Evolutionary conservation across 1,139 yeast species (phyloP).

Genomic region (Blastobotrys buckinghamii): DNA sequence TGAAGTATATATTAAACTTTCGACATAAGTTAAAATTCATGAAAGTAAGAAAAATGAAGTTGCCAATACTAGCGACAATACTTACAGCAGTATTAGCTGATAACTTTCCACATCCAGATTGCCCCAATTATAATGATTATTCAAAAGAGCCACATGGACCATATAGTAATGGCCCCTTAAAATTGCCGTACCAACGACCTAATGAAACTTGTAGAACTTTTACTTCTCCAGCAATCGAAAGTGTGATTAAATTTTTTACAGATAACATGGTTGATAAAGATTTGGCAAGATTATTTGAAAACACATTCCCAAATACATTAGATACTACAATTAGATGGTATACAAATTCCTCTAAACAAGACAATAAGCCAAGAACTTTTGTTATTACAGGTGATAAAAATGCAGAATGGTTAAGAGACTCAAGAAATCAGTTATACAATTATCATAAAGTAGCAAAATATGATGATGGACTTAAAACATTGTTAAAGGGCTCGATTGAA

Average conservation of each 20-base stretch:
- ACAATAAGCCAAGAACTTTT: constrained; percentile 49
- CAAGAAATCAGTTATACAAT: constrained; percentile 75
- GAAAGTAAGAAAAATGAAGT: no score
- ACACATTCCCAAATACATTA: constrained; percentile 79
- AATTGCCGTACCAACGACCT: constrained; percentile 74
- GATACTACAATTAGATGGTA: constrained; percentile 87
- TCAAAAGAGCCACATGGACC: constrained; percentile 34
- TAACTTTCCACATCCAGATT: constrained; percentile 18
- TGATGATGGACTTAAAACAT: constrained; percentile 44
- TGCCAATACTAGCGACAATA: no score
- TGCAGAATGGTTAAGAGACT: constrained; percentile 86
- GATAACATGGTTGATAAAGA: constrained; percentile 52
- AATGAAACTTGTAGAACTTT: constrained; percentile 67
- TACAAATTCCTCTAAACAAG: constrained; percentile 14
- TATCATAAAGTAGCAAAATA: constrained; percentile 54
- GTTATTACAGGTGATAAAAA: constrained; percentile 83
- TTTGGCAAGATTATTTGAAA: constrained; percentile 69
- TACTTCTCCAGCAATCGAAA: constrained; percentile 54
- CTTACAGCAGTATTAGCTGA: constrained; percentile 1
- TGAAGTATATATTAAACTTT: no score
- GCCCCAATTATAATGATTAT: constrained; percentile 38
- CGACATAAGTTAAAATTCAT: no score
- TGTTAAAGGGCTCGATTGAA: constrained; percentile 72
- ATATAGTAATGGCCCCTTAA: constrained; percentile 32
- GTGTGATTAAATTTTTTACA: constrained; percentile 49